phyloP scores from a whole-genome alignment of 1,139 yeast species.

The Candida neerlandica region DNA sequence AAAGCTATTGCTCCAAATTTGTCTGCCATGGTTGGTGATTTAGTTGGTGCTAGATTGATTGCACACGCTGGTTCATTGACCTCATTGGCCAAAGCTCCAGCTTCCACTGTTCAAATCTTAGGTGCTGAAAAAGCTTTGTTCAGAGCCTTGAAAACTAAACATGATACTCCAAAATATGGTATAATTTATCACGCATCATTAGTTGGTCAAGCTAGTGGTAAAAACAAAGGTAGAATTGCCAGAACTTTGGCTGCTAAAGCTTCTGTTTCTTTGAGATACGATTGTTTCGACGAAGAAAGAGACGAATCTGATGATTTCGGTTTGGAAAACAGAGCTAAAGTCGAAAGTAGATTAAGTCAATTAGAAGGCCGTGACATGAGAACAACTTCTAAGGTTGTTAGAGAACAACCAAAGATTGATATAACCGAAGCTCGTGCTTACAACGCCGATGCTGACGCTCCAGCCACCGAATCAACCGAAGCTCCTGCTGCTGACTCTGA shows the following conservation, averaged over 20 bases:
- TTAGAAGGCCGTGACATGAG: constrained; percentile 93
- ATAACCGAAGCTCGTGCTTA: constrained; percentile 83
- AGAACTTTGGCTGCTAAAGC: constrained; percentile 99
- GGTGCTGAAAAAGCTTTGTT: constrained; percentile 99
- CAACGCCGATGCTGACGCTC: constrained; percentile 91
- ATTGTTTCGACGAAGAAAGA: constrained; percentile 95
- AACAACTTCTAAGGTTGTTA: constrained; percentile 74
- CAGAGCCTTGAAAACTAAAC: constrained; percentile 97
- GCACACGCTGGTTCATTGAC: constrained; percentile 98
- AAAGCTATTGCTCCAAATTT: constrained; percentile 97
- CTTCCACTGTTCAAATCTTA: constrained; percentile 96
- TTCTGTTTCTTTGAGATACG: constrained; percentile 94
- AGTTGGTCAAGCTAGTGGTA: constrained; percentile 96
- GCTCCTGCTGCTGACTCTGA: constrained; percentile 47
- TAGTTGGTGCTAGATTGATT: constrained; percentile 96
- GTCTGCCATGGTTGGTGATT: constrained; percentile 96
- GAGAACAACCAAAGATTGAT: constrained; percentile 81
- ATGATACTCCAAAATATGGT: constrained; percentile 98
- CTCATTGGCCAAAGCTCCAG: constrained; percentile 95
- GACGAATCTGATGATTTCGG: constrained; percentile 96
- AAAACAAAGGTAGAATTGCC: constrained; percentile 98
- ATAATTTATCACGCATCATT: constrained; percentile 94
- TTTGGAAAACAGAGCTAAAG: constrained; percentile 86
- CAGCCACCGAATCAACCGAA: constrained; percentile 25
- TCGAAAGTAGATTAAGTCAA: constrained; percentile 91